Evolutionary conservation across 495 filamentous ascomycete species (phyloP), one percentile per base, ranked within the genome.

Genomic region (Aspergillus wentii): DNA sequence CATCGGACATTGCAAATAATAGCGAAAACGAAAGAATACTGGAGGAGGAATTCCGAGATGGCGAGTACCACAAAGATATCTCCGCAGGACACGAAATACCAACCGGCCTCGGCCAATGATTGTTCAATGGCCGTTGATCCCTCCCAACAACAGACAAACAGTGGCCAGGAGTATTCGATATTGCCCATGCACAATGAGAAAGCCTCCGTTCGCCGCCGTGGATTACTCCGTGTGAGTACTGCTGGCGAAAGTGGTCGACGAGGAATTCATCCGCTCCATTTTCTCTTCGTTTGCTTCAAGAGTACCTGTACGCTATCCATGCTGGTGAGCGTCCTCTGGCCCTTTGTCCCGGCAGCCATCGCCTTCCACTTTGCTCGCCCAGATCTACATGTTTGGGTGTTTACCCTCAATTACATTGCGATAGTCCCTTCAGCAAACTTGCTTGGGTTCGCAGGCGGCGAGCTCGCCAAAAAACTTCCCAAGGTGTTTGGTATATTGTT

Each of bases 381-480:
- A 0, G 72, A 87, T 11, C 61, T 66, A 18, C 71, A 85, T 44
- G 56, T 83, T 5, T 74, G 71, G 64, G 69, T 86, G 13, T 89
- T 88, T 61, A 59, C 76, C 25, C 74, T 85, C 44, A 83, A 81
- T 34, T 88, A 87, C 32, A 72, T 87, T 23, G 83, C 81, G 34
- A 96, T 97, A 82, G 75, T 95, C 4, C 90, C 89, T 3, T 80
- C 82, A 20, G 90, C 89, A 30, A 95, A 95, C 48, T 59, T 95
- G 33, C 72, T 95, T 18, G 87, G 87, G 0, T 95, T 95, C 52
- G 83, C 85, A 5, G 85, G 86, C 5, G 79, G 86, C 48, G 85
- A 94, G 54, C 59, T 94, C 42, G 82, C 85, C 1, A 72, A 83
- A 43, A 92, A 92, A 57, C 53, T 94, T 19, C 82, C 83, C 13